Evolutionary conservation across 2,329 filamentous ascomycete species (phyloP).

Genomic region (Ceratocystis eucalypticola): DNA sequence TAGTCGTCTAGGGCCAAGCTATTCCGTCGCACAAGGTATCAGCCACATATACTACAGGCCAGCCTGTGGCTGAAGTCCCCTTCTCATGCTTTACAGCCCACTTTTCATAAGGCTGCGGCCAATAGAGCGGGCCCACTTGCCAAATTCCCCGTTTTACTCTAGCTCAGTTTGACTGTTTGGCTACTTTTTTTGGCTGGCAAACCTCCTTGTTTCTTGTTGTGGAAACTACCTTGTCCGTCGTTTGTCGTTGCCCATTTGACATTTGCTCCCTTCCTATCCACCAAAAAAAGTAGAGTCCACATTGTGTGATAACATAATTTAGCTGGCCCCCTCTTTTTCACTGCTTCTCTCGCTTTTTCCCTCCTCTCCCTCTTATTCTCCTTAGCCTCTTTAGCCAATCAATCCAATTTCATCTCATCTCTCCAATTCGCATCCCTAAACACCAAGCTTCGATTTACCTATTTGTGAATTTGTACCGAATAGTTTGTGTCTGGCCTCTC

Average conservation of each 20-base stretch:
- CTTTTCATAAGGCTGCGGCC: not conserved
- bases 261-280: not conserved
- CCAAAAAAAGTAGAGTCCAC: not conserved
- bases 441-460: not conserved
- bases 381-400: not conserved
- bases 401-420: not conserved
- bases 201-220: conserved; percentile 4
- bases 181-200: not conserved
- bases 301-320: conserved; percentile 1
- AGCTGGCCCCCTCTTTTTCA: conserved; percentile 1
- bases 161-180: not conserved
- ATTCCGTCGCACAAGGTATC: not conserved
- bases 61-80: not conserved
- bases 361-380: not conserved
- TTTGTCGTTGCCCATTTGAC: conserved; percentile 1
- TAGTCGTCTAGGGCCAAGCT: not conserved
- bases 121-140: not conserved
- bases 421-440: not conserved
- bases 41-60: not conserved
- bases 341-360: conserved; percentile 4
- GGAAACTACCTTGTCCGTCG: conserved; percentile 2
- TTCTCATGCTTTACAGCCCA: not conserved
- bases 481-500: conserved; percentile 1
- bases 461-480: not conserved
- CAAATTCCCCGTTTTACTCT: not conserved